phyloP scores from a whole-genome alignment of 345 rosid species.

The Syzygium jambos region DNA sequence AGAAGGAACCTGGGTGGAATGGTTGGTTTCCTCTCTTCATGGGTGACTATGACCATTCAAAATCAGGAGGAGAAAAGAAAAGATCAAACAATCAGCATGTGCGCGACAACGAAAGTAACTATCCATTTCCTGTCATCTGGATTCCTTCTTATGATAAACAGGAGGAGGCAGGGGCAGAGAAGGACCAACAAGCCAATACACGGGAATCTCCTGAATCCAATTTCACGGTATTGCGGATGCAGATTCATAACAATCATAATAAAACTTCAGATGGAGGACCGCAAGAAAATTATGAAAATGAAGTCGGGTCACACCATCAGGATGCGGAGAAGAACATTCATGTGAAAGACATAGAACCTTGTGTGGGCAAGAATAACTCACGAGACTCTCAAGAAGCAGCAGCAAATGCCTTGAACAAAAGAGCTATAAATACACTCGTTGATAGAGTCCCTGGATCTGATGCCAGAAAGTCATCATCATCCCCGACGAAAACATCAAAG shows the following conservation, averaged over 20 bases:
- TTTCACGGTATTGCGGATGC: neutral
- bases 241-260: neutral
- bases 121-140: conserved; percentile 41
- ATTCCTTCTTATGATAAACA: conserved; percentile 26
- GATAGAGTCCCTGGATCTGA: conserved; percentile 2
- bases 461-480: conserved; percentile 8
- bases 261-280: neutral
- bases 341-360: conserved; percentile 5
- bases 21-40: conserved; percentile 33
- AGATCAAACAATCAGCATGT: conserved; percentile 4
- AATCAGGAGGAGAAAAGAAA: conserved; percentile 15
- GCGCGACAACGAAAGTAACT: conserved; percentile 9
- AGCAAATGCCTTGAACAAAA: conserved; percentile 2
- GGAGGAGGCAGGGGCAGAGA: conserved; percentile 4
- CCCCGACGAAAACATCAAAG: conserved; percentile 32
- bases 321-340: conserved; percentile 8
- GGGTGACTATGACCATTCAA: conserved; percentile 11
- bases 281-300: neutral
- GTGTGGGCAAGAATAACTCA: neutral
- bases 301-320: conserved; percentile 7
- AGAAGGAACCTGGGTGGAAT: conserved; percentile 17
- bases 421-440: neutral
- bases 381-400: neutral
- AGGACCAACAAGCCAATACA: neutral
- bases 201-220: neutral